phyloP scores from a whole-genome alignment of 116 monocot genomes.

The Cymodocea nodosa region DNA sequence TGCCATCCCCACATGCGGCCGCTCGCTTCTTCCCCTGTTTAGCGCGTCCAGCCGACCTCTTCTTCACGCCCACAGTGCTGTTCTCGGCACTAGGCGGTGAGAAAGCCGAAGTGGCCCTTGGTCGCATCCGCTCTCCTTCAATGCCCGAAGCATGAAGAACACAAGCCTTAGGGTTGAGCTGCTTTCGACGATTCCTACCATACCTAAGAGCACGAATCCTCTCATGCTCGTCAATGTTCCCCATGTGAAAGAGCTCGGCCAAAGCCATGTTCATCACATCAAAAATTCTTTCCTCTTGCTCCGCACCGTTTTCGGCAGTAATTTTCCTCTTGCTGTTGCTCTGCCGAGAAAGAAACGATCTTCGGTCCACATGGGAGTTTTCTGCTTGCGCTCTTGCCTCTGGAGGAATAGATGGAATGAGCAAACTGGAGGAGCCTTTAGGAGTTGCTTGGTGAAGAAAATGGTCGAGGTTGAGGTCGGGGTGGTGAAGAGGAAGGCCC shows the following conservation, averaged over 20 bases:
- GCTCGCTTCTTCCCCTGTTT: constrained; percentile 14
- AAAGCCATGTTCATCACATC: constrained; percentile 34
- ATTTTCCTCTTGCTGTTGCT: neutral
- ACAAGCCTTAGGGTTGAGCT: constrained; percentile 46
- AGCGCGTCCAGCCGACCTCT: constrained; percentile 13
- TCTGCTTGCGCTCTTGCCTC: neutral
- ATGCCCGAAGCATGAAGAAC: neutral
- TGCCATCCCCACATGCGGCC: neutral
- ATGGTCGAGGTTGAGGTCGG: constrained; percentile 40
- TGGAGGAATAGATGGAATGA: neutral
- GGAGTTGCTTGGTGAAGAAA: constrained; percentile 39
- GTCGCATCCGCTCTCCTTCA: neutral
- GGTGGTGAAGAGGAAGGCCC: constrained; percentile 29
- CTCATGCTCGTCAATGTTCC: constrained; percentile 3
- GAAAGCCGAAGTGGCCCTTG: neutral
- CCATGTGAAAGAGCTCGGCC: constrained; percentile 79
- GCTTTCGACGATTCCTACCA: constrained; percentile 47
- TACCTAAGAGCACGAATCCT: neutral
- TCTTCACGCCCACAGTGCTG: constrained; percentile 30
- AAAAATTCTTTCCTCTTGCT: constrained; percentile 12
- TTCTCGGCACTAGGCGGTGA: constrained; percentile 12
- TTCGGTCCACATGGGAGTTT: no score
- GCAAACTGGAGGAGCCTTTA: constrained; percentile 4
- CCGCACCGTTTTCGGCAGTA: neutral
- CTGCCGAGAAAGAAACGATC: neutral